These are phyloP conservation scores for Piper longum DNA, from an alignment of 164 flowering plant species.

Conservation along the genomic window DNA sequence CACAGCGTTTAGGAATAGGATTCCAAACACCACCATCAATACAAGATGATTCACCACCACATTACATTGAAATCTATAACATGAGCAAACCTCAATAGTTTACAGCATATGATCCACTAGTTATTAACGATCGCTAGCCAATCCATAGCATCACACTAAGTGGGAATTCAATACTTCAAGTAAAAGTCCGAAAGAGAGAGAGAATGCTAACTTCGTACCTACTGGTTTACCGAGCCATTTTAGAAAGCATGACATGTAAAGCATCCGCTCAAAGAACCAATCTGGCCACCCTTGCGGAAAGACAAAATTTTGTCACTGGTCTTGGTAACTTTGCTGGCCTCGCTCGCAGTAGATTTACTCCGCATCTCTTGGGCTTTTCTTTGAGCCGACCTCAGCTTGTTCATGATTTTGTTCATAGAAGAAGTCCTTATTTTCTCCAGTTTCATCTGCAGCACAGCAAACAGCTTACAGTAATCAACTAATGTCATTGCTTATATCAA, in stretches of 20 bases:
- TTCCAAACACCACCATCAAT: no score
- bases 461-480: not conserved
- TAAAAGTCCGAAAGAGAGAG: no score
- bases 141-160: no score
- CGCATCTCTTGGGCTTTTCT: slow-evolving; percentile 92
- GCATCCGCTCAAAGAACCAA: slow-evolving; percentile 75
- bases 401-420: slow-evolving; percentile 90
- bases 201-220: not conserved
- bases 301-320: slow-evolving; percentile 30
- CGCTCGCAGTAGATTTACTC: slow-evolving; percentile 34
- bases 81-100: no score
- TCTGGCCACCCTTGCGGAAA: slow-evolving; percentile 39
- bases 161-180: no score
- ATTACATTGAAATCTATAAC: no score
- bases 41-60: no score
- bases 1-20: no score
- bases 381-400: slow-evolving; percentile 74
- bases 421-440: slow-evolving; percentile 60
- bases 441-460: slow-evolving; percentile 4
- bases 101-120: no score
- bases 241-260: slow-evolving; percentile 39
- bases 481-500: not conserved
- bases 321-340: slow-evolving; percentile 34
- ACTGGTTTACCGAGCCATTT: not conserved
- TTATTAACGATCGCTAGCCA: no score